Evolutionary conservation across 2,329 filamentous ascomycete genomes (phyloP).

Genomic region (Aspergillus udagawae): DNA sequence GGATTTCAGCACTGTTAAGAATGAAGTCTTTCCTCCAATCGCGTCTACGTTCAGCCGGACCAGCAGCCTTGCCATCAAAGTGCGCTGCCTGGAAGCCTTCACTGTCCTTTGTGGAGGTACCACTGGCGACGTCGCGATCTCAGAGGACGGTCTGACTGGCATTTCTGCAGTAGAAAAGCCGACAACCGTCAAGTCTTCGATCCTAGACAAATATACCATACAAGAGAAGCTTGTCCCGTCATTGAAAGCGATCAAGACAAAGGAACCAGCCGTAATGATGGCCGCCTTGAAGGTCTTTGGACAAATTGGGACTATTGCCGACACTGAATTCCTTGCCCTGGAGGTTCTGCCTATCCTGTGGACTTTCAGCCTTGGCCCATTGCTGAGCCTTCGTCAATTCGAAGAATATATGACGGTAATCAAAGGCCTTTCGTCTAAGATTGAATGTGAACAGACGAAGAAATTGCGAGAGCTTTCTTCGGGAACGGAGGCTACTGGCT

Average conservation of each 20-base stretch:
- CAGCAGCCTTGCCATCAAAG: conserved; percentile 89
- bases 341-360: conserved; percentile 87
- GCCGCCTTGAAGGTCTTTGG: conserved; percentile 79
- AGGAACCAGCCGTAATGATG: conserved; percentile 97
- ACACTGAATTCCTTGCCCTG: conserved; percentile 86
- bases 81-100: conserved; percentile 86
- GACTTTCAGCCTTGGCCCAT: conserved; percentile 84
- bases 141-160: conserved; percentile 71
- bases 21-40: conserved; percentile 91
- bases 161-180: conserved; percentile 49
- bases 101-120: conserved; percentile 81
- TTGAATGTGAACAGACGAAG: conserved; percentile 83
- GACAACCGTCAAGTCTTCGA: conserved; percentile 65
- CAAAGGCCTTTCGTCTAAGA: conserved; percentile 69
- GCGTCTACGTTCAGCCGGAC: conserved; percentile 88
- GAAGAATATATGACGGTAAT: conserved; percentile 86
- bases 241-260: conserved; percentile 90
- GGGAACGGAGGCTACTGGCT: conserved; percentile 49
- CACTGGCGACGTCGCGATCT: conserved; percentile 43
- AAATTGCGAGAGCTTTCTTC: conserved; percentile 82
- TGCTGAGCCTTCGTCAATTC: conserved; percentile 85
- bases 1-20: conserved; percentile 95
- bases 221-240: conserved; percentile 95
- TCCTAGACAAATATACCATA: conserved; percentile 95
- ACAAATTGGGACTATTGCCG: conserved; percentile 76